These are phyloP conservation scores for Pichia cactophila DNA, from an alignment of 1,139 yeast genomes.

Conservation along the genomic window DNA sequence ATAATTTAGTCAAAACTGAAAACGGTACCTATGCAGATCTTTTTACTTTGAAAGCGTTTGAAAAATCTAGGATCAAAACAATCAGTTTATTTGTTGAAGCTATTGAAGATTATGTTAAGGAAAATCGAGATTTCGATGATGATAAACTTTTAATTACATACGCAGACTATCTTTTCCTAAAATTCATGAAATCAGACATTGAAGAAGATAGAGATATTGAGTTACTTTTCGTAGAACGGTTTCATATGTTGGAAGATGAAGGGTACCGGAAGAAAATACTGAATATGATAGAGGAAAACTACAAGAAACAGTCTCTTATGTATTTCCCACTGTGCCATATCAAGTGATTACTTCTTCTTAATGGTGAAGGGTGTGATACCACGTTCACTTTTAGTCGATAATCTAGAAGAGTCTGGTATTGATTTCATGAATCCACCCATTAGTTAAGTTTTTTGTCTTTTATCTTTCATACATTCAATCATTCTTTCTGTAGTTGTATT, in stretches of 20 bases:
- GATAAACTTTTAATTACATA: conserved; percentile 16
- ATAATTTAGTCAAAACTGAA: conserved; percentile 12
- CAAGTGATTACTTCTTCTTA: background rate
- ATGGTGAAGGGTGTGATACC: background rate
- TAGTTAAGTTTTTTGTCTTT: background rate
- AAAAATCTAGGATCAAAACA: conserved; percentile 11
- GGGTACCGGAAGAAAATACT: conserved; percentile 9
- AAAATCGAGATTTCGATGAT: background rate
- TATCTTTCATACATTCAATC: background rate
- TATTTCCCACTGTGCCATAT: conserved; percentile 19
- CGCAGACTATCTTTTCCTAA: conserved; percentile 20
- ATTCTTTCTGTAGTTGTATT: background rate
- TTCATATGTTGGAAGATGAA: conserved; percentile 10
- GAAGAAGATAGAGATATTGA: conserved; percentile 4
- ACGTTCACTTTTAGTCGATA: too few relatives aligned
- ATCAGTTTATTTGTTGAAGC: conserved; percentile 14
- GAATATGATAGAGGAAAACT: conserved; percentile 17
- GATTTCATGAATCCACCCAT: too few relatives aligned
- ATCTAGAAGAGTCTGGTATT: too few relatives aligned
- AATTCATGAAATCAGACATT: conserved; percentile 10
- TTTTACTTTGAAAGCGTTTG: conserved; percentile 18
- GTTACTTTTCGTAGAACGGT: conserved; percentile 6
- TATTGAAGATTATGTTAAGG: background rate
- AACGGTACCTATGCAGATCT: conserved; percentile 21
- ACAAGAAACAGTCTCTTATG: conserved; percentile 19